Evolutionary conservation across 805 yeast species (phyloP).

Genomic region (Lachancea lanzarotensis): DNA sequence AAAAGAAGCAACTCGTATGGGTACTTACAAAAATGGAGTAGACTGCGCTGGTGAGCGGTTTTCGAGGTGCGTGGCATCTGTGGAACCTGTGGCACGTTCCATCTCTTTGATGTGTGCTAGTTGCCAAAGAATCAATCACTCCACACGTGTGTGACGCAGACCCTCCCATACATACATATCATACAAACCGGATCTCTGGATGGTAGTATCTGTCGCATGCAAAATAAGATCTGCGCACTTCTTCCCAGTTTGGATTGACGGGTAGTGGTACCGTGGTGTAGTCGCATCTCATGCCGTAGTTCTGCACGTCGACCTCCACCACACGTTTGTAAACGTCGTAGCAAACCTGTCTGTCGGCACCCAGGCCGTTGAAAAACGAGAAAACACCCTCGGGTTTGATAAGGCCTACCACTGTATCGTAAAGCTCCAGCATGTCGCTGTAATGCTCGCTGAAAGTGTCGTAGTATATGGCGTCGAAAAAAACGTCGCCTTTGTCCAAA

Average conservation of each 20-base stretch:
- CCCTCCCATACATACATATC: neutral
- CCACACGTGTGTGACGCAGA: neutral
- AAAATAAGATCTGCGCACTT: slow-evolving; percentile 32
- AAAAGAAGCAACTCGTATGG: too few relatives aligned
- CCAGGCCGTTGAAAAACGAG: slow-evolving; percentile 88
- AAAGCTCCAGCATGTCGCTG: slow-evolving; percentile 77
- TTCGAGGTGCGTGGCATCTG: too few relatives aligned
- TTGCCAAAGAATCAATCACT: too few relatives aligned
- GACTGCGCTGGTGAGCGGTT: too few relatives aligned
- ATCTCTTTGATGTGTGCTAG: too few relatives aligned
- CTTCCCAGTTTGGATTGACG: slow-evolving; percentile 28
- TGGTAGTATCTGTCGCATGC: slow-evolving; percentile 32
- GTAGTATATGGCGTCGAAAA: slow-evolving; percentile 86
- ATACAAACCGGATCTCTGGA: slow-evolving; percentile 25
- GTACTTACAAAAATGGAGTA: too few relatives aligned
- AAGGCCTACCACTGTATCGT: slow-evolving; percentile 75
- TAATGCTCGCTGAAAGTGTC: slow-evolving; percentile 94
- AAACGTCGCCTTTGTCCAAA: slow-evolving; percentile 51
- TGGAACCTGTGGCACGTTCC: too few relatives aligned
- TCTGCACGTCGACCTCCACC: slow-evolving; percentile 70
- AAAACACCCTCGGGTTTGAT: slow-evolving; percentile 77
- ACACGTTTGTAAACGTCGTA: slow-evolving; percentile 81
- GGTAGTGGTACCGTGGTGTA: slow-evolving; percentile 34
- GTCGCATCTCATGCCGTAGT: slow-evolving; percentile 67
- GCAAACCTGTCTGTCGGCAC: slow-evolving; percentile 68